phyloP scores from a whole-genome alignment of 2,329 filamentous ascomycete species.

The Alternaria longipes region DNA sequence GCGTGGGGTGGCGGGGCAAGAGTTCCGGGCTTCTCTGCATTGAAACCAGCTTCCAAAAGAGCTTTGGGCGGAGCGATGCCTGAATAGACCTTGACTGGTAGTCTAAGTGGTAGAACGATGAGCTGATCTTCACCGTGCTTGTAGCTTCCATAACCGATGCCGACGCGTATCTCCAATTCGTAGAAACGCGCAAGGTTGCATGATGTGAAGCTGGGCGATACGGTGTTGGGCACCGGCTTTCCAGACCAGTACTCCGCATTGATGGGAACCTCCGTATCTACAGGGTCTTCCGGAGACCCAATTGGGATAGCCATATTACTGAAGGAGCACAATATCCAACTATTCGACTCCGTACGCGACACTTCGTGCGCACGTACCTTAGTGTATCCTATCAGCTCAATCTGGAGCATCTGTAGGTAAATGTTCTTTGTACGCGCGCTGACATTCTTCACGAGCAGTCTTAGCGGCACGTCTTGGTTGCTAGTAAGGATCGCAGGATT shows the following conservation, averaged over 20 bases:
- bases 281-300: conserved; percentile 64
- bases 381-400: conserved; percentile 83
- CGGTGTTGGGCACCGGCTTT: conserved; percentile 79
- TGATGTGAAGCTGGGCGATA: conserved; percentile 85
- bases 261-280: conserved; percentile 73
- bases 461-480: conserved; percentile 83
- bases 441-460: conserved; percentile 80
- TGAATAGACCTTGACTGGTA: conserved; percentile 84
- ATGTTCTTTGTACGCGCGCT: conserved; percentile 74
- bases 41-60: conserved; percentile 72
- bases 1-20: conserved; percentile 26
- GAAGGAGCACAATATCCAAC: conserved; percentile 78
- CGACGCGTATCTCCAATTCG: conserved; percentile 82
- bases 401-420: conserved; percentile 79
- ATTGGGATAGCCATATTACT: conserved; percentile 77
- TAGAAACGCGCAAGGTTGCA: conserved; percentile 88
- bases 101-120: conserved; percentile 79
- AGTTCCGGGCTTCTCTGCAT: conserved; percentile 26
- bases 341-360: conserved; percentile 72
- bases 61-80: conserved; percentile 83
- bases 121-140: conserved; percentile 70
- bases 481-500: conserved; percentile 89
- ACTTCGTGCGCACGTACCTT: conserved; percentile 81
- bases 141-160: conserved; percentile 75
- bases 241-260: conserved; percentile 77